These are phyloP conservation scores for Blyttiomyces sp. DNA, from an alignment of 371 early-diverging fungal genomes.

Conservation along the genomic window DNA sequence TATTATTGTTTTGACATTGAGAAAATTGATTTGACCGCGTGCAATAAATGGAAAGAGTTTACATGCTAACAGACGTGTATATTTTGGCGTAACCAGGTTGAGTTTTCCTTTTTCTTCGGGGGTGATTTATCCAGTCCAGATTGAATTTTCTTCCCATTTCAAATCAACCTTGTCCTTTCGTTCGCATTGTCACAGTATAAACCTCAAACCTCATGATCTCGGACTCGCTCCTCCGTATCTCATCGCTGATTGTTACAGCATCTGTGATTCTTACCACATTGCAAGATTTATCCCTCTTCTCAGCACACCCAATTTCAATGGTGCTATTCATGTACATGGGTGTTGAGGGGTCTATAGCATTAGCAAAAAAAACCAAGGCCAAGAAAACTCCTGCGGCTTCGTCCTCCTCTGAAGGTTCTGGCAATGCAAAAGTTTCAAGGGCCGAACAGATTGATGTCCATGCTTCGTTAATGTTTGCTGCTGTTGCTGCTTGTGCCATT, in stretches of 20 bases:
- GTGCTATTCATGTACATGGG: neutral
- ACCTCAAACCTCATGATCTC: neutral
- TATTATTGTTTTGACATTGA: too few species aligned
- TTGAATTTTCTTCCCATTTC: too few species aligned
- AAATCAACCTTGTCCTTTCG: neutral
- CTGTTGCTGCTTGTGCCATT: neutral
- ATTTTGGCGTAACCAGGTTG: too few species aligned
- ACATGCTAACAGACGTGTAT: too few species aligned
- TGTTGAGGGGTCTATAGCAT: neutral
- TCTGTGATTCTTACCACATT: neutral
- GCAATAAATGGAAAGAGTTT: too few species aligned
- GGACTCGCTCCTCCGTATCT: neutral
- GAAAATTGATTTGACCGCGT: too few species aligned
- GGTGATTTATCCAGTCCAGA: too few species aligned
- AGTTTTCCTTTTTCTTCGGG: too few species aligned
- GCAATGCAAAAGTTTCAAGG: too few species aligned
- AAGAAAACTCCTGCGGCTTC: too few species aligned
- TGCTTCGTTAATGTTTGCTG: constrained; percentile 8
- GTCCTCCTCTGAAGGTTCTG: too few species aligned
- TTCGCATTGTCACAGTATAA: neutral
- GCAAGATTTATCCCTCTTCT: constrained; percentile 2
- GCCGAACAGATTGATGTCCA: constrained; percentile 7
- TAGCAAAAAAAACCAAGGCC: neutral
- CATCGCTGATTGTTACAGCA: neutral
- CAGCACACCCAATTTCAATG: constrained; percentile 10